These are phyloP conservation scores for Cicer pinnatifidum DNA, from an alignment of 306 rosid species.

Conservation along the genomic window DNA sequence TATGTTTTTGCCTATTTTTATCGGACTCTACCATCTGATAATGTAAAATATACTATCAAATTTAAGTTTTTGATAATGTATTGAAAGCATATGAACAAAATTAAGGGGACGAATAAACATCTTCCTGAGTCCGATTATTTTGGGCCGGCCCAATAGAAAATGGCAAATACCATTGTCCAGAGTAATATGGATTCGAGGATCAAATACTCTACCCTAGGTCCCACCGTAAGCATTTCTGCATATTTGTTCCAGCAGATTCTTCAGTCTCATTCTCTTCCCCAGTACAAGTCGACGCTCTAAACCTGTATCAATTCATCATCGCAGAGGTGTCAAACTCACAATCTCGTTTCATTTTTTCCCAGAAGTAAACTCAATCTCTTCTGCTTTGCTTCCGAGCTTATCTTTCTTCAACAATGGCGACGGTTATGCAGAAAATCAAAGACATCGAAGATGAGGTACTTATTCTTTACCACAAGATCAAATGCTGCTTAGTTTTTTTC, in stretches of 20 bases:
- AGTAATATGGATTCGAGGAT: neutral
- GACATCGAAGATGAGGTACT: conserved; percentile 98
- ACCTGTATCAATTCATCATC: neutral
- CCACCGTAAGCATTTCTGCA: conserved; percentile 24
- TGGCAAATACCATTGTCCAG: neutral
- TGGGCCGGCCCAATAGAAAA: neutral
- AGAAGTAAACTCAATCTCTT: neutral
- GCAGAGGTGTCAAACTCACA: neutral
- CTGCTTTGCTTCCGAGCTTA: conserved; percentile 6
- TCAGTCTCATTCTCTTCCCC: conserved; percentile 16
- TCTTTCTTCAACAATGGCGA: conserved; percentile 69
- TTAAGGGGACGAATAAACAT: too few species aligned
- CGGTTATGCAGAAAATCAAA: conserved; percentile 97
- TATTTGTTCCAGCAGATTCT: conserved; percentile 40
- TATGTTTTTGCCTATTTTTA: too few species aligned
- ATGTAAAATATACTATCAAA: too few species aligned
- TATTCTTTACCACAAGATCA: conserved; percentile 7
- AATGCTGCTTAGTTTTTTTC: neutral
- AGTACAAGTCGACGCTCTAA: neutral
- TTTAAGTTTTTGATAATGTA: too few species aligned
- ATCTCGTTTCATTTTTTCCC: neutral
- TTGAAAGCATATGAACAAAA: too few species aligned
- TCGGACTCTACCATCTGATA: too few species aligned
- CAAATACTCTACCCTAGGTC: conserved; percentile 43
- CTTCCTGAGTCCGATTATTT: neutral